A percentile compares a stretch with the other conserved stretches of the same genome.
Conservation (phyloP, 345 rosid genomes). For the Populus tremula region DNA sequence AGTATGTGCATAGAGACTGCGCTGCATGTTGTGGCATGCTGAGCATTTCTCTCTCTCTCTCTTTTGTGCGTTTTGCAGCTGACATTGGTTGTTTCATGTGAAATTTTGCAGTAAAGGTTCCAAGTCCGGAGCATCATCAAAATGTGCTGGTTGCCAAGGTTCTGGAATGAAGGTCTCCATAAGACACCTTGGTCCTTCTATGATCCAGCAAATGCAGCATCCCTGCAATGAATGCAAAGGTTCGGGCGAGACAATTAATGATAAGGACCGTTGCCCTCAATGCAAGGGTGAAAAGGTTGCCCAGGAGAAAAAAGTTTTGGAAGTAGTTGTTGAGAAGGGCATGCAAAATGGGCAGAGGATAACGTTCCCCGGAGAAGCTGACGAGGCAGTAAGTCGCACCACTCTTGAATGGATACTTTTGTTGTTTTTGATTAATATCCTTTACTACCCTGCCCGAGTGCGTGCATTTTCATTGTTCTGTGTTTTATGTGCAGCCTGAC, state of each 20-base stretch:
- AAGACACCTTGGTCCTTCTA: constrained; percentile 40
- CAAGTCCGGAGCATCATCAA: constrained; percentile 38
- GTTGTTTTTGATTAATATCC: neutral
- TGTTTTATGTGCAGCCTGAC: constrained; percentile 51
- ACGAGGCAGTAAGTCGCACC: constrained; percentile 29
- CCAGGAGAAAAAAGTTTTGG: constrained; percentile 42
- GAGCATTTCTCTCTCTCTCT: neutral
- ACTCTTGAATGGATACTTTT: neutral
- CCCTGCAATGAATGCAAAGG: constrained; percentile 43
- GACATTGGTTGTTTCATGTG: neutral
- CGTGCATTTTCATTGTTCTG: neutral
- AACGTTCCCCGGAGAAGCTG: constrained; percentile 44
- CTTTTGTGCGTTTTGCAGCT: neutral
- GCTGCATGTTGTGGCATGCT: neutral
- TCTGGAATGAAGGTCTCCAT: constrained; percentile 42
- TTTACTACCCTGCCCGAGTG: neutral
- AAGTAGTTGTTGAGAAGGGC: constrained; percentile 42
- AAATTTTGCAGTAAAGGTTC: constrained; percentile 33
- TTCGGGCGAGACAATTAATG: constrained; percentile 39
- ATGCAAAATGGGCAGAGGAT: constrained; percentile 42
- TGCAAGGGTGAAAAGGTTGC: constrained; percentile 46
- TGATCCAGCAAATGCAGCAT: constrained; percentile 50
- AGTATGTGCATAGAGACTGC: constrained; percentile 8
- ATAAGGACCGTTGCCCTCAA: constrained; percentile 37
- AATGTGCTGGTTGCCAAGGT: constrained; percentile 41